phyloP scores from a whole-genome alignment of 2,329 filamentous ascomycete genomes.

The Venturia nashicola region DNA sequence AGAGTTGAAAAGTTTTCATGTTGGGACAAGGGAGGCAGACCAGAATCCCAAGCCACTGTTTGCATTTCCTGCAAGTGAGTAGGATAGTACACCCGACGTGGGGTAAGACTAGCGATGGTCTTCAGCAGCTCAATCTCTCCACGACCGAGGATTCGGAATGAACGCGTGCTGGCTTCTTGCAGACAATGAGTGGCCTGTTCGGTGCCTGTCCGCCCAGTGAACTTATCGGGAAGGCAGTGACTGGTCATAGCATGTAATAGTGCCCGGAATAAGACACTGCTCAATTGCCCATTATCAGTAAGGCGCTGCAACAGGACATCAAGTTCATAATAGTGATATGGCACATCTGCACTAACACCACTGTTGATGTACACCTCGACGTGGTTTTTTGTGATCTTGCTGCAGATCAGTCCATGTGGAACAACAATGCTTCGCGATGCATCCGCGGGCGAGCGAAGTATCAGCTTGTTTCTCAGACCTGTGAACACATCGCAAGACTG shows the following conservation, averaged over 20 bases:
- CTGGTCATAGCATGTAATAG: conserved; percentile 28
- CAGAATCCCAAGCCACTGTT: conserved; percentile 20
- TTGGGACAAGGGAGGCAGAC: conserved; percentile 17
- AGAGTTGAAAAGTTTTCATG: conserved; percentile 18
- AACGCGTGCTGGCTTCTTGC: conserved; percentile 11
- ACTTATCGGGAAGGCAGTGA: conserved; percentile 20
- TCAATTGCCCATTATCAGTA: not conserved
- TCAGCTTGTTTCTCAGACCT: conserved; percentile 45
- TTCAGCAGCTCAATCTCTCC: conserved; percentile 12
- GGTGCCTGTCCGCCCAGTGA: conserved; percentile 21
- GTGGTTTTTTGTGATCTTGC: not conserved
- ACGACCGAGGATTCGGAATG: conserved; percentile 12
- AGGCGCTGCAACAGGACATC: not conserved
- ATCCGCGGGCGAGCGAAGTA: not conserved
- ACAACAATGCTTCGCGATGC: not conserved
- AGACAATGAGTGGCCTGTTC: conserved; percentile 20
- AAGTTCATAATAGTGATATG: not conserved
- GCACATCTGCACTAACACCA: not conserved
- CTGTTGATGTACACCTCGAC: not conserved
- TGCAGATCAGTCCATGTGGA: not conserved
- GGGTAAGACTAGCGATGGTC: conserved; percentile 17
- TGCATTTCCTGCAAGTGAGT: conserved; percentile 17
- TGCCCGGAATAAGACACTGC: conserved; percentile 12
- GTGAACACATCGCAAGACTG: conserved; percentile 51
- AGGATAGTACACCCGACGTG: conserved; percentile 18